Conservation (phyloP, 352 stramenopile species). For the Phytophthora vignae region DNA sequence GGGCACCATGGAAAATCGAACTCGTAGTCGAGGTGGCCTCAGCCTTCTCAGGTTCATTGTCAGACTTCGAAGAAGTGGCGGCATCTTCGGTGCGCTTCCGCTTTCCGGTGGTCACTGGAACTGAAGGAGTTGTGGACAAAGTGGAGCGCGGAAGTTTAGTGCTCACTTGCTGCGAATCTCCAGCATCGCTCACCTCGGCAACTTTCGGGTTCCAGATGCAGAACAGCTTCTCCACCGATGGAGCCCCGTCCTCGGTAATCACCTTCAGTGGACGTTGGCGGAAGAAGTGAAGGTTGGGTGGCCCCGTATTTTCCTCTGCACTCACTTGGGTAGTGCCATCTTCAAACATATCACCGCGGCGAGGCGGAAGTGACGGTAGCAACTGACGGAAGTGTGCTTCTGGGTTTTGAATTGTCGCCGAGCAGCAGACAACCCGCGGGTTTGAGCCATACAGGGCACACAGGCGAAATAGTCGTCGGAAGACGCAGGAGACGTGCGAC, state of each 20-base stretch:
- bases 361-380: constrained; percentile 72
- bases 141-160: not conserved
- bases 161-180: not conserved
- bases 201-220: constrained; percentile 96
- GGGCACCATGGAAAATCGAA: constrained; percentile 91
- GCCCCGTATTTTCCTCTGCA: constrained; percentile 15
- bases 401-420: constrained; percentile 96
- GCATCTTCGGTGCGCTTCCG: constrained; percentile 19
- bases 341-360: not conserved
- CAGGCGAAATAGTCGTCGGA: constrained; percentile 92
- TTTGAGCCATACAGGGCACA: constrained; percentile 84
- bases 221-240: constrained; percentile 93
- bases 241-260: constrained; percentile 92
- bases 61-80: not conserved
- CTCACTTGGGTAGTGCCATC: constrained; percentile 2
- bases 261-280: constrained; percentile 59
- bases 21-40: constrained; percentile 46
- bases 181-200: constrained; percentile 21
- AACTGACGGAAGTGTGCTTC: constrained; percentile 92
- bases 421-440: constrained; percentile 95
- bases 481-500: constrained; percentile 85
- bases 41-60: constrained; percentile 4
- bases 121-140: not conserved
- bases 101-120: constrained; percentile 22
- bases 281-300: constrained; percentile 71